Conservation (phyloP, 2,329 filamentous ascomycete species). For the Geosmithia putterillii region DNA sequence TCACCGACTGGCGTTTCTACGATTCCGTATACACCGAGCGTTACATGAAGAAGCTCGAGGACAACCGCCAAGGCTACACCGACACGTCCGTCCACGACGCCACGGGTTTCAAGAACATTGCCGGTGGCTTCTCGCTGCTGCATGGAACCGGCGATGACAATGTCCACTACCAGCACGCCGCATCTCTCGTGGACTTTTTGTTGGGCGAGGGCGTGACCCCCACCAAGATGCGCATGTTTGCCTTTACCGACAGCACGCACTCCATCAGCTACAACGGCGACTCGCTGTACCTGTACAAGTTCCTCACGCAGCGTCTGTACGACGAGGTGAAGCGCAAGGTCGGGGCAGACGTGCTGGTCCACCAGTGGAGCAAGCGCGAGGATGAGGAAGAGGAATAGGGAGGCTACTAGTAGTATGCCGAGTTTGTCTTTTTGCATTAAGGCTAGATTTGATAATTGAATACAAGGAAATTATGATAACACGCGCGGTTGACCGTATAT, state of each 20-base stretch:
- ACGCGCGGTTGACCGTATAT: background rate
- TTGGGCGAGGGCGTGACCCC: constrained; percentile 46
- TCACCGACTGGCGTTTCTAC: constrained; percentile 60
- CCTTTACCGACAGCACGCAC: constrained; percentile 56
- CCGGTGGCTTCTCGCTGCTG: constrained; percentile 47
- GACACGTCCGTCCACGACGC: constrained; percentile 44
- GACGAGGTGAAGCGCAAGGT: constrained; percentile 46
- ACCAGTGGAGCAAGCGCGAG: constrained; percentile 19
- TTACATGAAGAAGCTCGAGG: constrained; percentile 52
- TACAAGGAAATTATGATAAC: background rate
- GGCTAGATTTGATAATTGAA: background rate
- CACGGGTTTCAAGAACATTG: constrained; percentile 49
- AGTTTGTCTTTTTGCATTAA: background rate
- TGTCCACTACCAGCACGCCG: constrained; percentile 57
- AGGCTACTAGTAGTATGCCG: background rate
- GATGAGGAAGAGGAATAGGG: background rate
- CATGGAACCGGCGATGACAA: constrained; percentile 62
- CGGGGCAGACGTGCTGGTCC: constrained; percentile 12
- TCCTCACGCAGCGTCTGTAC: constrained; percentile 46
- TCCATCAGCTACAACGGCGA: constrained; percentile 46
- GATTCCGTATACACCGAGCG: constrained; percentile 61
- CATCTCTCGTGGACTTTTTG: constrained; percentile 48
- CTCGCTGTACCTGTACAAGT: constrained; percentile 45
- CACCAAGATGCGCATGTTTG: constrained; percentile 48
- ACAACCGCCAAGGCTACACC: constrained; percentile 48